phyloP scores from a whole-genome alignment of 2,329 filamentous ascomycete species.

The Fusarium anthophilum region DNA sequence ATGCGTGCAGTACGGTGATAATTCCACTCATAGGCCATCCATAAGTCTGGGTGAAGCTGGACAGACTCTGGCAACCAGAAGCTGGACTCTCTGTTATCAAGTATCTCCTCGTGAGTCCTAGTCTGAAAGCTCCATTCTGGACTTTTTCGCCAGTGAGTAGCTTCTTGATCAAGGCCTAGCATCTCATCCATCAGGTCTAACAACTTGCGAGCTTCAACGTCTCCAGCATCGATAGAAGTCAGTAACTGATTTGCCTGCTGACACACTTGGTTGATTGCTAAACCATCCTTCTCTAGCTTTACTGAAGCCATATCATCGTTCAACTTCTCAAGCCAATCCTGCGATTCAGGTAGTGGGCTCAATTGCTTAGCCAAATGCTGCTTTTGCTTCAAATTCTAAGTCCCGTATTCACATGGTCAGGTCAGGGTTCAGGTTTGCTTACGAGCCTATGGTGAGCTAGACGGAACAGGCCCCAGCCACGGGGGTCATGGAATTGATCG shows the following conservation, averaged over 20 bases:
- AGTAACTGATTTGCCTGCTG: constrained; percentile 45
- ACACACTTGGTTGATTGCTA: constrained; percentile 38
- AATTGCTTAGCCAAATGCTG: constrained; percentile 47
- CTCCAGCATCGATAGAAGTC: constrained; percentile 5
- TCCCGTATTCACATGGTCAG: neutral
- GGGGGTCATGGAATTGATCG: constrained; percentile 47
- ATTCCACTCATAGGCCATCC: constrained; percentile 55
- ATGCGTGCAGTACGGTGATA: constrained; percentile 52
- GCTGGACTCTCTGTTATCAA: neutral
- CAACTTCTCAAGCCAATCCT: constrained; percentile 44
- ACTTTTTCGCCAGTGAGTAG: constrained; percentile 44
- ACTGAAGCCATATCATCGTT: constrained; percentile 39
- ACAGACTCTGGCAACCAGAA: constrained; percentile 38
- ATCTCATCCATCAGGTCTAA: constrained; percentile 46
- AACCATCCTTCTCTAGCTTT: constrained; percentile 26
- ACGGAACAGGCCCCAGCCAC: constrained; percentile 53
- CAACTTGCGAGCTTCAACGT: neutral
- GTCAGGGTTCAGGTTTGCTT: neutral
- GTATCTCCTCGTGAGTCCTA: constrained; percentile 32
- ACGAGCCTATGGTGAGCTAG: constrained; percentile 51
- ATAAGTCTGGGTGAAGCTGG: constrained; percentile 50
- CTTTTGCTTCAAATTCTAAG: constrained; percentile 43
- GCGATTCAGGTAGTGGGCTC: constrained; percentile 42
- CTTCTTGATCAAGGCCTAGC: constrained; percentile 44
- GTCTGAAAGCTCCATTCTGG: constrained; percentile 48